Evolutionary conservation across 495 filamentous ascomycete species (phyloP).

Genomic region (Aspergillus mulundensis): DNA sequence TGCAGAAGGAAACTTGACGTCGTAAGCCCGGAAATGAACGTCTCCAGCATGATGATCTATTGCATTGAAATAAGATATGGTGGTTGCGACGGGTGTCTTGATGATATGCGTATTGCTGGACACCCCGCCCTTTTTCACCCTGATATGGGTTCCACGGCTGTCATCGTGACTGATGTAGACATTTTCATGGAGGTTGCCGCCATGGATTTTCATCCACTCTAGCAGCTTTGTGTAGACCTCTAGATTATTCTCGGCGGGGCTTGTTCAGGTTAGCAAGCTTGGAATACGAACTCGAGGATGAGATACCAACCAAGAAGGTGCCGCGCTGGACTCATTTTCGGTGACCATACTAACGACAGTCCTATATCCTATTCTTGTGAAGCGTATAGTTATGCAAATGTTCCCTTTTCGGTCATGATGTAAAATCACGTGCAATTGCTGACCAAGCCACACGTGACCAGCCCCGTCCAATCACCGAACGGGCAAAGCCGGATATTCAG

Average conservation of each 20-base stretch:
- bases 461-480: conserved; percentile 31
- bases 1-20: conserved; percentile 27
- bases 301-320: neutral
- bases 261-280: neutral
- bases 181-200: conserved; percentile 38
- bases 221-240: conserved; percentile 31
- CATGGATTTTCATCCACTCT: conserved; percentile 40
- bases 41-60: conserved; percentile 25
- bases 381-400: neutral
- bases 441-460: conserved; percentile 28
- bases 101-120: conserved; percentile 36
- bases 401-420: conserved; percentile 3
- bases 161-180: conserved; percentile 39
- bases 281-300: neutral
- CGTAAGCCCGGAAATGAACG: conserved; percentile 33
- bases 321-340: neutral
- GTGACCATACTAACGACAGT: neutral
- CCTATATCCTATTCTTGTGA: neutral
- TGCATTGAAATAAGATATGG: conserved; percentile 53
- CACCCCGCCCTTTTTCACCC: conserved; percentile 31
- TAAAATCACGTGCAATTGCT: conserved; percentile 6
- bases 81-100: conserved; percentile 41
- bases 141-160: conserved; percentile 44
- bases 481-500: conserved; percentile 46
- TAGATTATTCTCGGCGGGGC: conserved; percentile 18